Evolutionary conservation across 2,329 filamentous ascomycete genomes (phyloP), one percentile per base, ranked within the genome.

Genomic region (Karstenula rhodostoma): DNA sequence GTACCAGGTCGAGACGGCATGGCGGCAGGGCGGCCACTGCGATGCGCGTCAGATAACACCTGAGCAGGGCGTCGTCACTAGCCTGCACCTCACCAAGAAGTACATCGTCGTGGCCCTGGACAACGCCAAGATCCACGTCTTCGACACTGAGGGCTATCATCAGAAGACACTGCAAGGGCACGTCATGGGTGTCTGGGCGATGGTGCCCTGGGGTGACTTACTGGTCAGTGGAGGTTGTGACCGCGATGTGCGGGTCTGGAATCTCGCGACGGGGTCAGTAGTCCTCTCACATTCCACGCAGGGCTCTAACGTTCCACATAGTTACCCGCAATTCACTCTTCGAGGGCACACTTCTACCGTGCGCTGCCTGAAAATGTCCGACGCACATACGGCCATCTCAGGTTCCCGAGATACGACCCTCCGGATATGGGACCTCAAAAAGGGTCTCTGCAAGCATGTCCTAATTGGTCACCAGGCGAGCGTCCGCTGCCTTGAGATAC

Each of bases 151-250:
- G 67, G 95, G 95, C 35, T 89, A 93, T 68, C 89, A 93, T 65
- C 89, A 96, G 70, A 92, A 93, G 76, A 97, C 93, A 2, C 82
- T 99, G 29, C 90, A 95, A 73, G 95, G 95, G 12, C 95, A 99
- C 80, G 92, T 98, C 47, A 99, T 99, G 95, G 95, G 95, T 43
- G 95, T 99, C 22, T 99, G 95, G 95, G 95, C 95, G 51, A 98
- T 99, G 94, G 93, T 99, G 25, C 95, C 95, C 7, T 97, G 94
- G 92, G 94, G 92, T 61, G 94, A 99, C 76, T 90, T 92, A 56
- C 85, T 99, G 62, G 95, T 99, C 61, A 97, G 93, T 71, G 95
- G 95, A 70, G 95, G 95, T 6, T 99, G 95, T 76, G 95, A 99
- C 80, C 88, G 95, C 62, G 95, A 99, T 75, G 95, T 99, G 29